Conservation (phyloP, 805 yeast species). For the Barnettozyma sp. region DNA sequence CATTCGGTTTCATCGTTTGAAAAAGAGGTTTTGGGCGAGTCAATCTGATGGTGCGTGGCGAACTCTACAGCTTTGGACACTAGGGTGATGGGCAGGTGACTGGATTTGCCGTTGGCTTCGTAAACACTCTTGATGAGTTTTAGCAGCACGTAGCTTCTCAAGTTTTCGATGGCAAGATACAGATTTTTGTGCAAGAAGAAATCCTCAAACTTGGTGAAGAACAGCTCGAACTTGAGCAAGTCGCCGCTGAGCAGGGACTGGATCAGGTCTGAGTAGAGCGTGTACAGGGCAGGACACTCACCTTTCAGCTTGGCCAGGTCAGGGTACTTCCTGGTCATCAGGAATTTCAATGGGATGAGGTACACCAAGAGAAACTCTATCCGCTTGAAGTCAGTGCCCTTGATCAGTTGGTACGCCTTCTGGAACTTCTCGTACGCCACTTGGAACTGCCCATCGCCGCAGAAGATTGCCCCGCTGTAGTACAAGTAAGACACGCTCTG, state of each 20-base stretch:
- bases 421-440: conserved; percentile 45
- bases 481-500: conserved; percentile 59
- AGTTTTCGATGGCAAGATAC: conserved; percentile 49
- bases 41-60: conserved; percentile 20
- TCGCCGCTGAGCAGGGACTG: conserved; percentile 43
- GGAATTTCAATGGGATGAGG: conserved; percentile 56
- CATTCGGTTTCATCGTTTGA: conserved; percentile 57
- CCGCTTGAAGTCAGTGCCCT: conserved; percentile 16
- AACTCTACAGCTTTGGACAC: conserved; percentile 38
- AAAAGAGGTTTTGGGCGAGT: conserved; percentile 16
- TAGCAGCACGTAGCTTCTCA: conserved; percentile 44
- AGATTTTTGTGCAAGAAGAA: conserved; percentile 51
- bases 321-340: conserved; percentile 44
- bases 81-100: conserved; percentile 32
- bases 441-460: conserved; percentile 55
- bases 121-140: conserved; percentile 40
- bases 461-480: conserved; percentile 59
- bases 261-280: conserved; percentile 32
- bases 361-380: conserved; percentile 41
- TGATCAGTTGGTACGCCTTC: conserved; percentile 33
- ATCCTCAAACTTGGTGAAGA: conserved; percentile 38
- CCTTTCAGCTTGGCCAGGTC: conserved; percentile 30
- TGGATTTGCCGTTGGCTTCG: conserved; percentile 20
- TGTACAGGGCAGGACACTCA: conserved; percentile 36
- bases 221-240: conserved; percentile 41